phyloP scores from a whole-genome alignment of 208 protist species.

The Eutreptiella sp. region DNA sequence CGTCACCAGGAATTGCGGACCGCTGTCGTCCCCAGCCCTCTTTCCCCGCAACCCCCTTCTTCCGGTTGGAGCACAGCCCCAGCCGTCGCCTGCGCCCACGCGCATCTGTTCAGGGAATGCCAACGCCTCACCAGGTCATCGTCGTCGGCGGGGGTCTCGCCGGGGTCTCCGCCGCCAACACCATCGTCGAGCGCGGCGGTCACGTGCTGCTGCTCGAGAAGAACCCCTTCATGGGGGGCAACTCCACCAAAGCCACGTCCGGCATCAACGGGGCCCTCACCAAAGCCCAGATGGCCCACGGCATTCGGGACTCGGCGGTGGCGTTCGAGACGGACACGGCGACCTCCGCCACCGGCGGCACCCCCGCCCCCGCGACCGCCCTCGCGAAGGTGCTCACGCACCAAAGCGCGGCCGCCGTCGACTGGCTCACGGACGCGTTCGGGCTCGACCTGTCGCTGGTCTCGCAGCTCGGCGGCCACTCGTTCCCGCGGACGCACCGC shows the following conservation, averaged over 20 bases:
- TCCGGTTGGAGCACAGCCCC: no score
- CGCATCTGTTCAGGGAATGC: no score
- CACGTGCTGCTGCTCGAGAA: constrained; percentile 76
- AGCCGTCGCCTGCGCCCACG: no score
- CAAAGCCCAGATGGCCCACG: constrained; percentile 52
- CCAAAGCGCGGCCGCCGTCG: constrained; percentile 51
- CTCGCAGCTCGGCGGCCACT: constrained; percentile 69
- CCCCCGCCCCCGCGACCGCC: neutral
- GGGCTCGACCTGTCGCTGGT: constrained; percentile 62
- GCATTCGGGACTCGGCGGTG: constrained; percentile 52
- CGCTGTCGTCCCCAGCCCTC: no score
- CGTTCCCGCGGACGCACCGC: constrained; percentile 62
- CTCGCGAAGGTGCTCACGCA: constrained; percentile 53
- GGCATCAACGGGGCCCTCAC: constrained; percentile 78
- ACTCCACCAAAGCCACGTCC: constrained; percentile 79
- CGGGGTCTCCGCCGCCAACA: constrained; percentile 49
- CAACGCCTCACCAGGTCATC: constrained; percentile 34
- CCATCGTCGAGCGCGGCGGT: constrained; percentile 47
- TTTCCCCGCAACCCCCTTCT: no score
- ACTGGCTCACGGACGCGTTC: constrained; percentile 61
- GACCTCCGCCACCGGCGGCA: constrained; percentile 19
- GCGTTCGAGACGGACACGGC: constrained; percentile 37
- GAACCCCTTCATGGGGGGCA: constrained; percentile 42
- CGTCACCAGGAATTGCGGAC: no score
- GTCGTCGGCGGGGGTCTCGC: constrained; percentile 58